These are phyloP conservation scores for Candida sp. DNA, from an alignment of 1,139 yeast genomes.

Conservation along the genomic window DNA sequence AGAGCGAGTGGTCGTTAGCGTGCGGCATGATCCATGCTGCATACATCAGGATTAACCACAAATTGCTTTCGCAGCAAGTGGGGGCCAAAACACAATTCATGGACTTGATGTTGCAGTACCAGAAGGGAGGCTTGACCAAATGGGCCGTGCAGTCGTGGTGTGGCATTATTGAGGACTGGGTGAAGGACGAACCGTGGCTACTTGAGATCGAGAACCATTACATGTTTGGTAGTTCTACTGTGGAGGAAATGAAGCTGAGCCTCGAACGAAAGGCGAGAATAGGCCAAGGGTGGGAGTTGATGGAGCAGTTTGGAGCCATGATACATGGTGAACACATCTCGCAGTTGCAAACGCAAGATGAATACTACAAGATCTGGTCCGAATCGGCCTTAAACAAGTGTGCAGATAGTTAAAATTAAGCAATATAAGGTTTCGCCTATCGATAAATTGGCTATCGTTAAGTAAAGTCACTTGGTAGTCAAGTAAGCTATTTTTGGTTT, in stretches of 20 bases:
- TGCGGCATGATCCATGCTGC: conserved; percentile 70
- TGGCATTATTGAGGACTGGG: conserved; percentile 53
- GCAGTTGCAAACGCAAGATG: conserved; percentile 29
- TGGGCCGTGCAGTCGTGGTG: conserved; percentile 56
- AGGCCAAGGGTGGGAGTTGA: conserved; percentile 37
- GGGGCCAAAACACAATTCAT: conserved; percentile 53
- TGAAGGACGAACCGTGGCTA: conserved; percentile 61
- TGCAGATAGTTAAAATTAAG: neutral
- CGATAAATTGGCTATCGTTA: neutral
- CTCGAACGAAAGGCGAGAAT: conserved; percentile 33
- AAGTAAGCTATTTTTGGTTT: neutral
- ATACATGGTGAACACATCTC: conserved; percentile 34
- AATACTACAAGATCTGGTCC: conserved; percentile 39
- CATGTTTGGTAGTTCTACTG: conserved; percentile 32
- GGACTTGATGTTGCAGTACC: conserved; percentile 54
- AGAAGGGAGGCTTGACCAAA: conserved; percentile 54
- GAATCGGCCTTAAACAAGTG: conserved; percentile 5
- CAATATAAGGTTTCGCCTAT: neutral
- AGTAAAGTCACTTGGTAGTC: neutral
- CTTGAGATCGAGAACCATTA: conserved; percentile 44
- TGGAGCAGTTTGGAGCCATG: conserved; percentile 41
- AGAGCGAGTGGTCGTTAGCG: conserved; percentile 69
- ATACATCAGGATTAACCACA: conserved; percentile 56
- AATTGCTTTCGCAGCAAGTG: conserved; percentile 44
- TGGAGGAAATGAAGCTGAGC: conserved; percentile 17